Evolutionary conservation across 108 stramenopile genomes (phyloP).

Genomic region (Cylindrotheca closterium): DNA sequence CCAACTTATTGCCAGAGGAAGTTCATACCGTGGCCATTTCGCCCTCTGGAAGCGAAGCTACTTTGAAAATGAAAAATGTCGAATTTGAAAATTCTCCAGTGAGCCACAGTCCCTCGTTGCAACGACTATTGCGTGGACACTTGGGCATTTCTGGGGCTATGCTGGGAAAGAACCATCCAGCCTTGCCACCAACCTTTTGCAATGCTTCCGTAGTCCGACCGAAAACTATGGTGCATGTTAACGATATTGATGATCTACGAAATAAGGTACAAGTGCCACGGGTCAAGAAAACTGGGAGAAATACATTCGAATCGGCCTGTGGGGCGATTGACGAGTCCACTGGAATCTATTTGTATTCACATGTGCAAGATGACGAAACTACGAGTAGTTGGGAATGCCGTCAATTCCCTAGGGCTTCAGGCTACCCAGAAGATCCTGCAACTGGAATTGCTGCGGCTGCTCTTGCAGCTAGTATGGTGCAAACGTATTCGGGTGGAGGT

Average conservation of each 20-base stretch:
- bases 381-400: conserved; percentile 47
- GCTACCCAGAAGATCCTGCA: conserved; percentile 76
- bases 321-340: conserved; percentile 55
- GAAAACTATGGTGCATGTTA: conserved; percentile 66
- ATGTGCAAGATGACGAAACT: not conserved
- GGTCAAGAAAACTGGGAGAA: conserved; percentile 11
- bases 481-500: conserved; percentile 1
- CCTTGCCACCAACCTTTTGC: conserved; percentile 30
- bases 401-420: conserved; percentile 61
- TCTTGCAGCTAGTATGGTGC: conserved; percentile 51
- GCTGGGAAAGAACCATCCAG: not conserved
- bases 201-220: conserved; percentile 62
- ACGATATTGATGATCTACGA: conserved; percentile 42
- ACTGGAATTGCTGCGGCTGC: conserved; percentile 81
- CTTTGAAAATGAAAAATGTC: conserved; percentile 7
- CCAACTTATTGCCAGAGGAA: not conserved
- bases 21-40: not conserved
- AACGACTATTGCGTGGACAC: conserved; percentile 19
- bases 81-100: conserved; percentile 19
- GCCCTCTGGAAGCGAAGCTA: not conserved
- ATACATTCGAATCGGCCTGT: conserved; percentile 43
- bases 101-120: conserved; percentile 10
- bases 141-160: not conserved
- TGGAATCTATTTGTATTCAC: conserved; percentile 59
- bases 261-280: conserved; percentile 32